Base-by-base conservation (phyloP, 345 rosid genomes). In the Cardiospermum halicacabum region DNA sequence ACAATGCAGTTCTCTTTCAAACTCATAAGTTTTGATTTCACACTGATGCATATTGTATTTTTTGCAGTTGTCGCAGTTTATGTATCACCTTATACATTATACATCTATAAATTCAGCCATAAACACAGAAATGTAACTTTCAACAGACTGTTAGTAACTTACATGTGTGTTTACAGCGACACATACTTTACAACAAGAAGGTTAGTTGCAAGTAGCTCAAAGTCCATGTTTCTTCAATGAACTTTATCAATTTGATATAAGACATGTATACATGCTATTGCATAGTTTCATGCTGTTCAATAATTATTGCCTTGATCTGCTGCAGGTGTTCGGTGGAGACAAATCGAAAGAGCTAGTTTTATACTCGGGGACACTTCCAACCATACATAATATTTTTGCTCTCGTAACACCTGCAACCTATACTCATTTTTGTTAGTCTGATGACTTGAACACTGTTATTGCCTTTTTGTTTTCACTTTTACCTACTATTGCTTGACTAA, bases 21-120 rank as follows among this genome's bases (percentile, higher is more conserved):
- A 51, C 51, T 50, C 6, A 8, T 16, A 26, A 7, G 4, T 11
- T 8, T 15, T 7, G 34, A 31, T 31, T 11, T 2, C 31, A 22
- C 12, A 24, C 36, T n/a, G 34, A 11, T 31, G 30, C 3, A 13
- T 54, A n/a, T 40, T 53, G 22, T 39, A 39, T 25, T 26, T 7
- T 31, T 30, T 60, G 75, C 79, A 62, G 69, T 47, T 34, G 48
- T 24, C 53, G 47, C 36, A 28, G 10, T 60, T 58, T 61, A n/a
- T 34, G 43, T 34, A 28, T 47, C 22, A 5, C 66, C 7, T 18
- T 32, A 13, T 15, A 15, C 66, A 12, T 18, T 32, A 13, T 15
- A 15, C 32, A 13, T 42, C 19, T 15, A 28, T 12, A n/a, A 22
- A 21, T 63, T 65, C 58, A 12, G 22, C 13, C 9, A 4, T 22